Base-by-base conservation (phyloP, 2,329 filamentous ascomycete species). In the Davidsoniella neocaledoniae region DNA sequence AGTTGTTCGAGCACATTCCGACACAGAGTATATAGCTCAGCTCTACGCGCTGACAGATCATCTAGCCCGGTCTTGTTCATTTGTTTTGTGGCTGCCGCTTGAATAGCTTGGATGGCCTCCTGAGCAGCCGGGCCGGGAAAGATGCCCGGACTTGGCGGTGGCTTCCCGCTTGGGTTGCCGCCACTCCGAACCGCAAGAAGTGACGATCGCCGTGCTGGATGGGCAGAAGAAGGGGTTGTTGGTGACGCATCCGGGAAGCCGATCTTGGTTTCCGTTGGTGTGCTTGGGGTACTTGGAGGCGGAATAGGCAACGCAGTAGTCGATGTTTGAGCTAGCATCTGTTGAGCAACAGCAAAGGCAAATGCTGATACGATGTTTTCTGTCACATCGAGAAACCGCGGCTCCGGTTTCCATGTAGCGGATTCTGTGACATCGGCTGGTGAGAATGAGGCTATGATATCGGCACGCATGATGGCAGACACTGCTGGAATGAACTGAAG, bases 401-500 rank as follows among this genome's bases (percentile, higher is more conserved):
- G 62, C 1, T 25, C 36, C 9, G 48, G 51, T n/a, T 33, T 44
- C 46, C 45, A 50, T 17, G 17, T 29, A n/a, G 39, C 39, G 9
- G 55, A 44, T 12, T 56, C 55, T 6, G 68, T 57, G 57, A 65
- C 59, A 61, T 67, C 58, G 19, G 65, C 62, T 3, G 69, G 62
- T 12, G 65, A 61, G 49, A 81, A 68, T 36, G 81, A 78, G n/a
- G 73, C 70, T 43, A 77, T 66, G 2, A 96, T 68, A 59, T 96
- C 91, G 49, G 77, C 74, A 48, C 87, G 77, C 66, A 96, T 79
- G 19, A 87, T 77, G 48, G 84, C 77, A 2, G 86, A 83, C 37
- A 86, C 80, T 38, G 81, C 76, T 1, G 85, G 82, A 37, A 96
- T 82, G 57, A 95, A 96, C 54, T 85, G 81, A 8, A 91, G 72